Evolutionary conservation across 208 protist genomes (phyloP).

Genomic region (Trypanosoma mega): DNA sequence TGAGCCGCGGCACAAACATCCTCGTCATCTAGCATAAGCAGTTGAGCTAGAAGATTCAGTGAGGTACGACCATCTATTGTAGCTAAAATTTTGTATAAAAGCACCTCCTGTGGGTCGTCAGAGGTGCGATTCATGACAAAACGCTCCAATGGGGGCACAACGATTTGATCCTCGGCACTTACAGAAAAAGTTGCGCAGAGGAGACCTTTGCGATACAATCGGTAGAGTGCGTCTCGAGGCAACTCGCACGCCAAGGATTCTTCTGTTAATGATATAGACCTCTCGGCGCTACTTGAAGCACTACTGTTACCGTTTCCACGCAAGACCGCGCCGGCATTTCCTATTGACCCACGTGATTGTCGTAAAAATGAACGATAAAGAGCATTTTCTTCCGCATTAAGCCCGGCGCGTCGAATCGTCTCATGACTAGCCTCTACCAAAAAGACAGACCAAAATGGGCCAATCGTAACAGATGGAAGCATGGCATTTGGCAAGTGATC

Average conservation of each 20-base stretch:
- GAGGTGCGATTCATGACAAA: conserved; percentile 98
- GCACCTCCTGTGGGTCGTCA: conserved; percentile 93
- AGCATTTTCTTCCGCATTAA: conserved; percentile 35
- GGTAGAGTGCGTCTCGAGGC: conserved; percentile 35
- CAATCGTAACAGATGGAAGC: conserved; percentile 37
- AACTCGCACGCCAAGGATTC: conserved; percentile 57
- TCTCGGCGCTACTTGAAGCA: conserved; percentile 17
- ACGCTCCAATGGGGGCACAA: conserved; percentile 91
- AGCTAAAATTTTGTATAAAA: conserved; percentile 96
- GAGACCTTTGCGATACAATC: conserved; percentile 85
- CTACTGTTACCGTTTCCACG: background rate
- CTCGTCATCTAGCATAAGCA: conserved; percentile 90
- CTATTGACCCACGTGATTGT: background rate
- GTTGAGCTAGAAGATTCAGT: conserved; percentile 83
- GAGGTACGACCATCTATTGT: conserved; percentile 94
- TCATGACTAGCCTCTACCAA: conserved; percentile 37
- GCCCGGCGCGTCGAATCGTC: conserved; percentile 7
- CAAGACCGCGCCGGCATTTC: too few relatives aligned
- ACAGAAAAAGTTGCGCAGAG: conserved; percentile 90
- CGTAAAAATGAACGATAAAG: conserved; percentile 48
- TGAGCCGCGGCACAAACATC: conserved; percentile 90
- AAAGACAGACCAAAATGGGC: conserved; percentile 58
- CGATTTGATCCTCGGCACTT: conserved; percentile 79
- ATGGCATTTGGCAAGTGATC: conserved; percentile 62
- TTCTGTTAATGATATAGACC: too few relatives aligned